phyloP scores from a whole-genome alignment of 495 filamentous ascomycete species.

The Hypomontagnella submonticulosa region DNA sequence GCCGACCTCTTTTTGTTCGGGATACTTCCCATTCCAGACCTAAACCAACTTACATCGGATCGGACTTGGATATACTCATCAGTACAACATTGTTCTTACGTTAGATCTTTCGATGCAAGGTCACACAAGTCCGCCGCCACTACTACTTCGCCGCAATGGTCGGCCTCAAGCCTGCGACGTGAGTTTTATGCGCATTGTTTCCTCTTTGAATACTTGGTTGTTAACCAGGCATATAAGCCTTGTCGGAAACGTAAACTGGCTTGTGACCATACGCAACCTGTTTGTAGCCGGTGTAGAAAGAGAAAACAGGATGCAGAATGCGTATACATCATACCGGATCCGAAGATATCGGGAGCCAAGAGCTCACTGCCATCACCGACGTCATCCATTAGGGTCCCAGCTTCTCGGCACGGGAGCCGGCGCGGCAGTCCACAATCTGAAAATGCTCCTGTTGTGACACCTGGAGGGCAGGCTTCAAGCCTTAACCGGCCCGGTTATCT shows the following conservation, averaged over 20 bases:
- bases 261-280: conserved; percentile 46
- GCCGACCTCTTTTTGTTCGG: conserved; percentile 18
- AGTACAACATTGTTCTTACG: background rate
- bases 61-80: background rate
- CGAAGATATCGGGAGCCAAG: conserved; percentile 13
- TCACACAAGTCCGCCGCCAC: conserved; percentile 3
- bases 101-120: conserved; percentile 9
- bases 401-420: background rate
- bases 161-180: conserved; percentile 47
- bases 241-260: conserved; percentile 50
- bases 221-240: conserved; percentile 36
- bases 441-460: conserved; percentile 12
- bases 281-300: conserved; percentile 47
- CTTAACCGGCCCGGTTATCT: conserved; percentile 58
- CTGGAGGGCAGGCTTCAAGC: conserved; percentile 53
- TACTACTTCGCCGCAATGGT: conserved; percentile 43
- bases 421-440: background rate
- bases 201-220: background rate
- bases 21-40: background rate
- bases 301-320: conserved; percentile 40
- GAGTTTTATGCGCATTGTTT: conserved; percentile 1
- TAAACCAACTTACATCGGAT: conserved; percentile 1
- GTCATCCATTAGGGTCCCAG: background rate
- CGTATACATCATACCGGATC: conserved; percentile 36
- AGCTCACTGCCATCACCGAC: conserved; percentile 33